A percentile compares a stretch with the other conserved stretches of the same genome.
These are phyloP conservation scores for Solanum gracilifrons DNA, from an alignment of 257 asterid genomes.

Conservation along the genomic window DNA sequence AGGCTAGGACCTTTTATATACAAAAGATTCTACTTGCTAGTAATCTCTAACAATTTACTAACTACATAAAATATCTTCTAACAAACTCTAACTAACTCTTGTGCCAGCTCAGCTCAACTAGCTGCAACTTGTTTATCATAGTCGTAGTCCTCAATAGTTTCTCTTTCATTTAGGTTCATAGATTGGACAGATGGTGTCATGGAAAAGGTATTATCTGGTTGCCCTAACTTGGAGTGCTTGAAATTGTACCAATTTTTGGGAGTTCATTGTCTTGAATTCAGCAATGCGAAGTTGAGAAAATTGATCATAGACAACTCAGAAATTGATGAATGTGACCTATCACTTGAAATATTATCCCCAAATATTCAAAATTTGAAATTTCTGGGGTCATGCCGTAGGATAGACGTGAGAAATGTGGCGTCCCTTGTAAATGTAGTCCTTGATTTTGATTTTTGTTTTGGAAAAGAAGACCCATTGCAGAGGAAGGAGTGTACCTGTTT, in stretches of 20 bases:
- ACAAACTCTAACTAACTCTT: no score
- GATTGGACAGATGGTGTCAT: not conserved
- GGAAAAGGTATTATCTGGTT: not conserved
- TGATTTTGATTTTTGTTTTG: not conserved
- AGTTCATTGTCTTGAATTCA: not conserved
- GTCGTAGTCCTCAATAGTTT: no score
- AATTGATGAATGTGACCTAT: not conserved
- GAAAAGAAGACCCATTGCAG: no score
- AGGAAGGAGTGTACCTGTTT: no score
- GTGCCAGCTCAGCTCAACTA: no score
- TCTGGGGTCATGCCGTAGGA: not conserved
- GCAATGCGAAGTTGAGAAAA: not conserved
- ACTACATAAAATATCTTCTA: no score
- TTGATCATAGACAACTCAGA: not conserved
- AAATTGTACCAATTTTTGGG: fast-evolving
- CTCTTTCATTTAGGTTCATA: not conserved
- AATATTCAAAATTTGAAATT: not conserved
- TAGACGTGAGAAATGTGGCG: not conserved
- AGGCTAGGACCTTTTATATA: no score
- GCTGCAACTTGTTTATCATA: no score
- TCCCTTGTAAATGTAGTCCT: not conserved
- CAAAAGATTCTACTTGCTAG: no score
- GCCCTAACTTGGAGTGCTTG: not conserved
- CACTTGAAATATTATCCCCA: not conserved
- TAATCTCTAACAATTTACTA: no score